Conservation (phyloP, 2,329 filamentous ascomycete genomes). For the Alternaria sp. region DNA sequence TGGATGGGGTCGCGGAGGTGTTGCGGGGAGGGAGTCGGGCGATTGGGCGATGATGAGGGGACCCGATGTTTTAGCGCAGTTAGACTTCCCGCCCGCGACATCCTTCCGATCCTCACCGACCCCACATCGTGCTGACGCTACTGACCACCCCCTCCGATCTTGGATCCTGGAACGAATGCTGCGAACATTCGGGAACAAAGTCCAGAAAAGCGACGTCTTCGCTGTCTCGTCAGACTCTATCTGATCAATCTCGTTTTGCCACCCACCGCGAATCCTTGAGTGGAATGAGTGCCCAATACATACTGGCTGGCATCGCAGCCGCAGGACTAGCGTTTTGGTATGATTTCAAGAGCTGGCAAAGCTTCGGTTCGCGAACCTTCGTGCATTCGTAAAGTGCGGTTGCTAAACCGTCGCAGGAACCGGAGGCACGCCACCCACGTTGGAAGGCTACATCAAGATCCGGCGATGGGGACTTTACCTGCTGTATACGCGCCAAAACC, state of each 20-base stretch:
- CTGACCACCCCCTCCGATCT: background rate
- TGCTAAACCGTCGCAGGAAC: slow-evolving; percentile 33
- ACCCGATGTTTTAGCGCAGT: slow-evolving; percentile 10
- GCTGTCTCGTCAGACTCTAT: background rate
- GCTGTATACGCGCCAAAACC: slow-evolving; percentile 34
- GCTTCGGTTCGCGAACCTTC: slow-evolving; percentile 18
- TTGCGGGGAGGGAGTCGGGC: slow-evolving; percentile 16
- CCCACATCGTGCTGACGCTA: slow-evolving; percentile 6
- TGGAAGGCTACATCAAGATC: slow-evolving; percentile 42
- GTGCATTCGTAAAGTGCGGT: fast-evolving
- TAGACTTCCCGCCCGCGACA: slow-evolving; percentile 4
- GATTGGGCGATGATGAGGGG: slow-evolving; percentile 18
- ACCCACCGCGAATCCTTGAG: background rate
- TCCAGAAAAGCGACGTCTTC: background rate
- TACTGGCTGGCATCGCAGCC: slow-evolving; percentile 22
- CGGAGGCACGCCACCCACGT: slow-evolving; percentile 42
- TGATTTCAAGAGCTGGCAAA: slow-evolving; percentile 38
- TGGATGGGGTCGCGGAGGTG: background rate
- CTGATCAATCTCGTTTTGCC: background rate
- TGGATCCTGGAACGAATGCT: background rate
- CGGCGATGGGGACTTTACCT: slow-evolving; percentile 40
- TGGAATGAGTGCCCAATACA: slow-evolving; percentile 13
- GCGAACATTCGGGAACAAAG: background rate
- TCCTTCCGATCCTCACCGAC: background rate
- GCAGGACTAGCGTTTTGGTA: slow-evolving; percentile 27